Evolutionary conservation across 2,329 filamentous ascomycete species (phyloP), one percentile per base, ranked within the genome.

Genomic region (Blumeria graminis): DNA sequence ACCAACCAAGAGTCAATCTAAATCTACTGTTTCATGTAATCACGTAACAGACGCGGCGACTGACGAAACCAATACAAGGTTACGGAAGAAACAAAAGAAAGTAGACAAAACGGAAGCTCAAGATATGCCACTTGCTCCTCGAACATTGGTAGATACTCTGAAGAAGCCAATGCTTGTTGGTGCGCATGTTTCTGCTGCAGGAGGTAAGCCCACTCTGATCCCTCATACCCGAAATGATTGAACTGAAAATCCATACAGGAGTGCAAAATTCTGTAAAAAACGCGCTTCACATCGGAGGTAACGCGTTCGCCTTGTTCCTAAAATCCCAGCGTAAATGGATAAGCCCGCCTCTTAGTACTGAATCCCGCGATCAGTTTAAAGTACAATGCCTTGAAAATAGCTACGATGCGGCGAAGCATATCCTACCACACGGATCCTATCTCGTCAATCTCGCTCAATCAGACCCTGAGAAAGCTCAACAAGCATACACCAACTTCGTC

Each of bases 311-410:
- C 3, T 74, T 96, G 18, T 98, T 98, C 71, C 76, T 98, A 62
- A 96, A 96, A 68, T 94, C 86, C 0, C 92, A 98, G 68, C 81
- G 89, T 56, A 96, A 94, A 72, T 98, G 92, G 92, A 75, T 78
- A 33, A 93, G 84, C 64, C 86, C 89, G 8, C 77, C 85, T 0
- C 74, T 98, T 4, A 74, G 82, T 32, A 69, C 78, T 41, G 80
- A 84, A 32, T 77, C 82, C 56, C 74, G 77, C 54, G 74, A 79
- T 45, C 75, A 79, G 41, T 98, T 96, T 70, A 76, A 76, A 57
- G 73, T 74, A 46, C 71, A 79, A 35, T 86, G 86, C 65, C 72
- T 77, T 55, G 71, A 81, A 54, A 80, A 90, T 66, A 71, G 72
- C 54, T 94, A 90, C 68, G 80, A 86, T 64, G 76, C 80, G 6